Evolutionary conservation across 129 eudicot species (phyloP).

Genomic region (Helianthus tuberosus): DNA sequence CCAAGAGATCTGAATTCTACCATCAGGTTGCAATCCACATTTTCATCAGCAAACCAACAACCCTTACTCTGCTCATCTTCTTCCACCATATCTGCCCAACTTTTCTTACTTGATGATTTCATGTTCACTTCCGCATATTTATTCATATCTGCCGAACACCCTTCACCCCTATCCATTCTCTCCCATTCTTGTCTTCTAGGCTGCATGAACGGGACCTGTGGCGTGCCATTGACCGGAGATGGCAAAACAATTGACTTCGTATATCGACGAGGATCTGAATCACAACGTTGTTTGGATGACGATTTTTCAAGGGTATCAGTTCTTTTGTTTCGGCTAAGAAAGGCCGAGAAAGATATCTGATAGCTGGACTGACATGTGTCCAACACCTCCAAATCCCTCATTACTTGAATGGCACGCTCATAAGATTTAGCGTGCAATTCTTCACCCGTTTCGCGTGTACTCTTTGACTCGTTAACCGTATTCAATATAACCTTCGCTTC

Average conservation of each 20-base stretch:
- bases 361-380: conserved; percentile 10
- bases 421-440: conserved; percentile 68
- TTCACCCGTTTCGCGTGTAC: conserved; percentile 44
- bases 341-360: conserved; percentile 37
- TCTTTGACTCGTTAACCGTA: conserved; percentile 38
- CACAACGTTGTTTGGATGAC: conserved; percentile 4
- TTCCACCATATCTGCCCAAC: conserved; percentile 97
- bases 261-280: conserved; percentile 26
- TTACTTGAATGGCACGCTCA: no score
- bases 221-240: conserved; percentile 25
- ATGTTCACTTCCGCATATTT: conserved; percentile 25
- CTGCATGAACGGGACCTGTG: conserved; percentile 55
- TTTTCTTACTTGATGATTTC: conserved; percentile 37
- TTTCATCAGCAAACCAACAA: conserved; percentile 43
- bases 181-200: conserved; percentile 41
- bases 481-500: conserved; percentile 80
- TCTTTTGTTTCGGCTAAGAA: conserved; percentile 35
- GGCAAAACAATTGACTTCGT: conserved; percentile 37
- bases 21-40: conserved; percentile 45
- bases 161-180: conserved; percentile 27
- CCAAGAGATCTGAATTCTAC: conserved; percentile 35
- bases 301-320: conserved; percentile 15
- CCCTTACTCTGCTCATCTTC: conserved; percentile 61
- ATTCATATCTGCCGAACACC: conserved; percentile 48
- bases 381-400: conserved; percentile 66